Base-by-base conservation (phyloP, 2,329 filamentous ascomycete genomes). In the Huntiella omanensis region DNA sequence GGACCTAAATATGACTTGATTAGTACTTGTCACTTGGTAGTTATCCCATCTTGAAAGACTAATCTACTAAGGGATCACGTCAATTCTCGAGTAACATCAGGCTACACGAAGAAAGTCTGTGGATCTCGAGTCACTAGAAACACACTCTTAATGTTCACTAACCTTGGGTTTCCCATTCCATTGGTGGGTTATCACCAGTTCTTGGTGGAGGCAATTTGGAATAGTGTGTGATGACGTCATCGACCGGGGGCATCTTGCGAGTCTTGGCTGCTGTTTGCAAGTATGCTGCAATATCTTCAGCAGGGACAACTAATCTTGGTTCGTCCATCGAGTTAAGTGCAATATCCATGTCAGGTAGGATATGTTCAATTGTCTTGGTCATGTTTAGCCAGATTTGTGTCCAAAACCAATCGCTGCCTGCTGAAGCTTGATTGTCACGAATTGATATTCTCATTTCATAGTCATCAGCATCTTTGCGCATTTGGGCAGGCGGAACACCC, bases 251-350 rank as follows among this genome's bases (percentile, higher is more conserved):
- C 39, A 77, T 60, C 12, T 57, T 58, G 39, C 65, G 61, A 6
- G 64, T 68, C 51, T 66, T 60, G 45, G 65, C 62, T 33, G 75
- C 75, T 48, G 66, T 65, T 40, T 62, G 57, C 59, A 82, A 65
- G 47, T 70, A 67, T 1, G 58, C 57, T 19, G 71, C 60, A 43
- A 81, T 69, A 4, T 74, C 68, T 54, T 81, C 75, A 67, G 70
- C 79, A 3, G 75, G 69, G 2, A 73, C 71, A 10, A 80, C 67
- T 6, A 82, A 55, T 19, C 77, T 65, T 35, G 77, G 77, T 55
- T 81, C 76, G 53, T 82, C 77, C 68, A 80, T 74, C 32, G 70
- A 65, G 52, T 81, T 82, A 49, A 80, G 64, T 0, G 77, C 68
- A 49, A 81, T 66, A 50, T 80, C 76, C 70, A 82, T 75, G 53